These are phyloP conservation scores for Spatholobus suberectus DNA, from an alignment of 306 rosid species.

Conservation along the genomic window DNA sequence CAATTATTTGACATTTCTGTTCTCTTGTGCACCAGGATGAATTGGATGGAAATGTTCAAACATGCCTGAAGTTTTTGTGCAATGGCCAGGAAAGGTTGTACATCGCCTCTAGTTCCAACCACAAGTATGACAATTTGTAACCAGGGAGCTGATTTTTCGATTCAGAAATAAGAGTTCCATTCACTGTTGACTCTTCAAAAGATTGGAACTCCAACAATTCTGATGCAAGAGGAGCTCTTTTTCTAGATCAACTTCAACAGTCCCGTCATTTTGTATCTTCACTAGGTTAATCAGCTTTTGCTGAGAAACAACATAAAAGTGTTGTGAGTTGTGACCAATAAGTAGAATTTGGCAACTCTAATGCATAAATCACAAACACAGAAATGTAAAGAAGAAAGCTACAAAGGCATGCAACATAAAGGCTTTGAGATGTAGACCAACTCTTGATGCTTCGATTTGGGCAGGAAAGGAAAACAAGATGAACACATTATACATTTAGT, in stretches of 20 bases:
- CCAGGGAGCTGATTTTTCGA: constrained; percentile 60
- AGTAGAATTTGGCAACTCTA: constrained; percentile 16
- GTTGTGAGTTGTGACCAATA: constrained; percentile 30
- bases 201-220: constrained; percentile 69
- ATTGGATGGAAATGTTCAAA: constrained; percentile 29
- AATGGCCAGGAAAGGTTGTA: constrained; percentile 81
- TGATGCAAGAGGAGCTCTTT: constrained; percentile 63
- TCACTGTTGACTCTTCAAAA: constrained; percentile 47
- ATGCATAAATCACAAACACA: constrained; percentile 22
- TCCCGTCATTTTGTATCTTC: constrained; percentile 85
- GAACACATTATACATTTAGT: not conserved
- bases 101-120: constrained; percentile 97
- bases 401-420: not conserved
- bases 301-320: constrained; percentile 53
- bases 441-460: not conserved
- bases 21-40: constrained; percentile 21
- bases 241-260: constrained; percentile 71
- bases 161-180: constrained; percentile 46
- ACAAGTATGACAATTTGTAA: constrained; percentile 81
- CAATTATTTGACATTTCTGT: constrained; percentile 13
- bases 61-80: constrained; percentile 91
- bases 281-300: constrained; percentile 67
- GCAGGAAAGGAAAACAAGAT: not conserved
- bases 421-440: not conserved
- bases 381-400: constrained; percentile 22